Percentiles rank a stretch among this genome's conserved stretches.
phyloP scores from a whole-genome alignment of 1,284 basidiomycete genomes.

The Rhodotorula mucilaginosa region DNA sequence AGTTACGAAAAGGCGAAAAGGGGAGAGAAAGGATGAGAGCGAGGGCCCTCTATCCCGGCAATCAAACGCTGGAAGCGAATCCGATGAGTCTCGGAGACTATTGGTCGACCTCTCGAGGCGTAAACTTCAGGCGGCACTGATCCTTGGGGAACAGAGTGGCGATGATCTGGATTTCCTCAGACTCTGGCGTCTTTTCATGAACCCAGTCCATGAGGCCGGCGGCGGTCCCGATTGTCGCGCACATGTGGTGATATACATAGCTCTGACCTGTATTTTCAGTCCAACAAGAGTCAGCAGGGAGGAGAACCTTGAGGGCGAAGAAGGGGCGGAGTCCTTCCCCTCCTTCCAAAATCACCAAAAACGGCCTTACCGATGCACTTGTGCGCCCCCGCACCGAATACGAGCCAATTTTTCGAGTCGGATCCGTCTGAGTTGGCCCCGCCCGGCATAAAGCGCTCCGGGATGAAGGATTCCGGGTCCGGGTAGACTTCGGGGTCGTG shows the following conservation, averaged over 20 bases:
- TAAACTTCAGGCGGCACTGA: conserved; percentile 75
- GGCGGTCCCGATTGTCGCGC: conserved; percentile 80
- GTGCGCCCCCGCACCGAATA: conserved; percentile 92
- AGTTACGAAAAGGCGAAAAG: no score
- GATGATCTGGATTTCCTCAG: conserved; percentile 63
- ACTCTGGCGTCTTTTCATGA: conserved; percentile 75
- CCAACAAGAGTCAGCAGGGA: no score
- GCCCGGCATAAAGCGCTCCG: conserved; percentile 90
- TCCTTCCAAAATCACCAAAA: no score
- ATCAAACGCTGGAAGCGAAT: neutral
- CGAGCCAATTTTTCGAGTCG: conserved; percentile 92
- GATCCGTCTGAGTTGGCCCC: conserved; percentile 65
- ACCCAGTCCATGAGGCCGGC: conserved; percentile 80
- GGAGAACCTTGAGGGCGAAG: no score
- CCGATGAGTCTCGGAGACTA: neutral
- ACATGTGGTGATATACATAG: conserved; percentile 91
- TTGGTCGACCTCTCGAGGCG: conserved; percentile 10
- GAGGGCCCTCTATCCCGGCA: neutral
- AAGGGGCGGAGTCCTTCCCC: no score
- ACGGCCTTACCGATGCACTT: conserved; percentile 49
- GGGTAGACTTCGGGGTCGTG: conserved; percentile 88
- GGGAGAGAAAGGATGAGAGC: neutral
- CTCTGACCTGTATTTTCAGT: conserved; percentile 61
- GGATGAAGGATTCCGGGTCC: conserved; percentile 75
- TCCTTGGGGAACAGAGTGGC: conserved; percentile 84